Evolutionary conservation across 345 rosid species (phyloP), one percentile per base, ranked within the genome.

Genomic region (Acer saccharum): DNA sequence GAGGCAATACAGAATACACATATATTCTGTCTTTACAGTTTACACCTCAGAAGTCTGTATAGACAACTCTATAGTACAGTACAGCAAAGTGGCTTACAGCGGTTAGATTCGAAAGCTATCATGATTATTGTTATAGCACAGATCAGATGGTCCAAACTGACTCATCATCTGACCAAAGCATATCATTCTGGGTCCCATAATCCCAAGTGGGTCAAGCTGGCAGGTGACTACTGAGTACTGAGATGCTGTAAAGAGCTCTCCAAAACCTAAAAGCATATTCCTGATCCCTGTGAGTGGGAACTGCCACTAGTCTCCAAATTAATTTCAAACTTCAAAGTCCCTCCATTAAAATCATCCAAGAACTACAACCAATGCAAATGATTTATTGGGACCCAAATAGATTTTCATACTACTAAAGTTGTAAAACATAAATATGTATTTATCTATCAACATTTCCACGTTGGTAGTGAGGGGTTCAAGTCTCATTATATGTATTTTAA

Each of bases 51-150:
- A 32, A 48, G 4, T 2, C 54, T 48, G 54, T 48, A 48, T 48
- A 48, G 54, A 48, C 13, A 48, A 2, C 54, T 14, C 4, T 48
- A 1, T 8, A 6, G 54, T 48, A 3, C 54, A 48, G 3, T 48
- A 14, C 16, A 48, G 4, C 54, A 12, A 12, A n/a, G 74, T 60
- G 62, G 74, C n/a, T 44, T 48, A 43, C 62, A 77, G 29, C 74
- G 9, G 74, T 58, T 27, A 61, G 68, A 68, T 23, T 17, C 67
- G 1, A 46, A 61, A 68, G 39, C 58, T 4, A 27, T 16, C 35
- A 62, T 69, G 68, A 54, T 32, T 32, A 3, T 32, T 3, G 35
- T 25, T 10, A 12, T 23, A 12, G 16, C 21, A 62, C 25, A 18
- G 27, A 54, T 77, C 58, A 0, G 9, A 21, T 18, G 75, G 63